Conservation (phyloP, 352 stramenopile species). For the Pythium brachiatum region DNA sequence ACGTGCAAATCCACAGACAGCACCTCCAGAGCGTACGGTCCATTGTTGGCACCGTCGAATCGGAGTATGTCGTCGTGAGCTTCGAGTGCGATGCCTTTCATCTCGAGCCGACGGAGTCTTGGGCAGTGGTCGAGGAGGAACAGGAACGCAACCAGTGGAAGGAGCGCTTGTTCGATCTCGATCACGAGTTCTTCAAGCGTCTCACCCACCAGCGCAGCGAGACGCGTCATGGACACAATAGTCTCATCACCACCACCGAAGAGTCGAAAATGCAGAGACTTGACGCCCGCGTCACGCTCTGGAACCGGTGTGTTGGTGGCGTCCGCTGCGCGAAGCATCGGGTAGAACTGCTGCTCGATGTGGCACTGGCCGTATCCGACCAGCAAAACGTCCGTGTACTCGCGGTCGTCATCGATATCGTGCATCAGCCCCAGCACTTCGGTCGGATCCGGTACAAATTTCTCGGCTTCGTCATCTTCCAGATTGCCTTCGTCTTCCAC, state of each 20-base stretch:
- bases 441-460: background rate
- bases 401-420: background rate
- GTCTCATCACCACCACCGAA: constrained; percentile 12
- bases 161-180: background rate
- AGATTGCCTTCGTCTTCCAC: constrained; percentile 4
- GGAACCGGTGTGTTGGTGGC: background rate
- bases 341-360: constrained; percentile 4
- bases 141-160: constrained; percentile 1
- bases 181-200: constrained; percentile 13
- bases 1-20: background rate
- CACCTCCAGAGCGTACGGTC: background rate
- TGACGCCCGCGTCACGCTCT: background rate
- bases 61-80: background rate
- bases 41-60: background rate
- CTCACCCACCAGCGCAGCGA: constrained; percentile 1
- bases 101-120: constrained; percentile 1
- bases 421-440: constrained; percentile 14
- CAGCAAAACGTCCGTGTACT: constrained; percentile 9
- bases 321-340: background rate
- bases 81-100: constrained; percentile 4
- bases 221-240: background rate
- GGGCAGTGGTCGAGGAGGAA: constrained; percentile 11
- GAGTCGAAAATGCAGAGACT: constrained; percentile 2
- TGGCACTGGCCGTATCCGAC: constrained; percentile 14
- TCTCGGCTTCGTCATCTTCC: background rate